Conservation (phyloP, 495 filamentous ascomycete genomes). For the Neurospora sp. region DNA sequence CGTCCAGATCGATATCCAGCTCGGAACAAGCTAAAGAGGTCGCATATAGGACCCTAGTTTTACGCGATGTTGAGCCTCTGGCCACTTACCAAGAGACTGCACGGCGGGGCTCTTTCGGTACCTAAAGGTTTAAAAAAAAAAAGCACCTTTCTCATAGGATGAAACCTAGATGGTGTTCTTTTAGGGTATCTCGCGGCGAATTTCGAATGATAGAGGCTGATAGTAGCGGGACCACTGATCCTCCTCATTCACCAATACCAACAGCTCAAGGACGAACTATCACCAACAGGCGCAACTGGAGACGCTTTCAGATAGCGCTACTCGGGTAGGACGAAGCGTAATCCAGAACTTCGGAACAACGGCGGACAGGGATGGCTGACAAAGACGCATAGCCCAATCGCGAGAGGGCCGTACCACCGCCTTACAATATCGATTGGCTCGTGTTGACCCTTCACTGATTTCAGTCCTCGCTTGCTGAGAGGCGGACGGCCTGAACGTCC, state of each 20-base stretch:
- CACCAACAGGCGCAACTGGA: background rate
- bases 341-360: background rate
- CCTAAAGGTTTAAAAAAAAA: background rate
- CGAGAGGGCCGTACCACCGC: background rate
- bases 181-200: background rate
- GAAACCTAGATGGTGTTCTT: background rate
- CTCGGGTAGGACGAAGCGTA: background rate
- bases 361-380: background rate
- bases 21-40: background rate
- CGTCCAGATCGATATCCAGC: constrained; percentile 14
- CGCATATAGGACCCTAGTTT: background rate
- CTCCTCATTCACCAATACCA: background rate
- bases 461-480: background rate
- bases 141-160: background rate
- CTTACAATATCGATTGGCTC: background rate
- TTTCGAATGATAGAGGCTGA: background rate
- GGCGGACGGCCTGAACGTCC: background rate
- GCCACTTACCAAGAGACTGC: background rate
- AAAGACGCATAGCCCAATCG: background rate
- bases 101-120: background rate
- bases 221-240: background rate
- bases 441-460: background rate
- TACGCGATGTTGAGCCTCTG: constrained; percentile 4
- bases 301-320: background rate
- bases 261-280: background rate